A percentile compares a stretch with the other conserved stretches of the same genome.
These are phyloP conservation scores for Alternaria infectoria DNA, from an alignment of 2,329 filamentous ascomycete genomes.

Conservation along the genomic window DNA sequence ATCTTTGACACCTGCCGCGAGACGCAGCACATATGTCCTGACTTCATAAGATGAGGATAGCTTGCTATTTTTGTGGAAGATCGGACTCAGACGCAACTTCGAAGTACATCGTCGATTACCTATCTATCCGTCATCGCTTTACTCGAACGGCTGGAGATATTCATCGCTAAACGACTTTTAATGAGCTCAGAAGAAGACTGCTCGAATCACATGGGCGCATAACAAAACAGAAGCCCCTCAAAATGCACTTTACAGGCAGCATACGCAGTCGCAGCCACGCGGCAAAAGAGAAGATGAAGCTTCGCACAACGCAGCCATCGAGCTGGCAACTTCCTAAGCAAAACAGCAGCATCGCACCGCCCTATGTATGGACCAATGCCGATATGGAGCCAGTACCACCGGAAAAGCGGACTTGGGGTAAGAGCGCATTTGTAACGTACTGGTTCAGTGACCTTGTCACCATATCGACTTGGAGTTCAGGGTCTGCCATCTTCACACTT, in stretches of 20 bases:
- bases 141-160: background rate
- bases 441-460: constrained; percentile 53
- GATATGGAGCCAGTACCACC: constrained; percentile 55
- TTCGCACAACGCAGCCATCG: constrained; percentile 8
- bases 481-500: constrained; percentile 55
- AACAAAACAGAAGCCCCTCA: background rate
- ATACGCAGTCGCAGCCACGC: constrained; percentile 2
- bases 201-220: background rate
- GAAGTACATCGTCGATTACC: background rate
- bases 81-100: background rate
- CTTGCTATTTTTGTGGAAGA: background rate
- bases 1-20: background rate
- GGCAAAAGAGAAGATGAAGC: constrained; percentile 1
- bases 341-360: constrained; percentile 19
- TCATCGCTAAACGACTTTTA: background rate
- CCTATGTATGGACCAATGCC: constrained; percentile 49
- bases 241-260: background rate
- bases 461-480: constrained; percentile 49
- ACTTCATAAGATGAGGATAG: background rate
- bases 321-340: constrained; percentile 27
- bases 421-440: constrained; percentile 51
- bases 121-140: background rate
- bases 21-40: background rate
- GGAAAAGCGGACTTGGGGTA: constrained; percentile 55
- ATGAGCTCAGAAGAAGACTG: background rate